Base-by-base conservation (phyloP, 148 eudicot genomes). In the Rhododendron mucronatum region DNA sequence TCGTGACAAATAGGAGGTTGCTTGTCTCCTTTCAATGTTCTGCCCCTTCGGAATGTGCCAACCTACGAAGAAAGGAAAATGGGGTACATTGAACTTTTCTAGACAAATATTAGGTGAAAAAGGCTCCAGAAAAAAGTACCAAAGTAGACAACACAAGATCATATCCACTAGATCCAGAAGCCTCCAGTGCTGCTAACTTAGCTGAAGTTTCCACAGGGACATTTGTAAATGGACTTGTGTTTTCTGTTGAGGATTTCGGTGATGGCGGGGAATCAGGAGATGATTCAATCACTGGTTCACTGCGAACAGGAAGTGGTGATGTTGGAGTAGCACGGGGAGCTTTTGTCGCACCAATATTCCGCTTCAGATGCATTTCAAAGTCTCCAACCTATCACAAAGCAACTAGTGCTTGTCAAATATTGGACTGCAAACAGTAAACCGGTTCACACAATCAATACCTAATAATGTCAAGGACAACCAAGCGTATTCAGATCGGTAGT, bases 351-450 rank as follows among this genome's bases (percentile, higher is more conserved):
- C 91, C 95, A 88, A 97, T 88, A 74, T 93, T 95, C 83, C 99
- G 89, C 92, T 93, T 97, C 85, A 97, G 88, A 90, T 92, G 98
- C 96, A 97, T 93, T 90, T 97, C 95, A 86, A 94, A 93, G 83
- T 91, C 95, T 84, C 99, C 99, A 89, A 97, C 83, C 99, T 97
- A 85, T 78, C 13, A 87, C 50, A 89, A 79, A n/a, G 28, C 35
- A 83, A 65, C 48, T 33, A 78, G 33, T 63, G 65, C n/a, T 57
- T 21, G 53, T 79, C 35, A 79, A 78, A 79, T 79, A 12, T 79
- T n/a, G 30, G 23, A 80, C 26, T 12, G 21, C 39, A 80, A 50
- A 30, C 10, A 30, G 30, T 80, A 51, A 13, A 28, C 23, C 51
- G 12, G 57, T 50, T 48, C 30, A 51, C 53, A 51, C 37, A 50